These are phyloP conservation scores for Wakefieldia striispora DNA, from an alignment of 768 basidiomycete species.

Conservation along the genomic window DNA sequence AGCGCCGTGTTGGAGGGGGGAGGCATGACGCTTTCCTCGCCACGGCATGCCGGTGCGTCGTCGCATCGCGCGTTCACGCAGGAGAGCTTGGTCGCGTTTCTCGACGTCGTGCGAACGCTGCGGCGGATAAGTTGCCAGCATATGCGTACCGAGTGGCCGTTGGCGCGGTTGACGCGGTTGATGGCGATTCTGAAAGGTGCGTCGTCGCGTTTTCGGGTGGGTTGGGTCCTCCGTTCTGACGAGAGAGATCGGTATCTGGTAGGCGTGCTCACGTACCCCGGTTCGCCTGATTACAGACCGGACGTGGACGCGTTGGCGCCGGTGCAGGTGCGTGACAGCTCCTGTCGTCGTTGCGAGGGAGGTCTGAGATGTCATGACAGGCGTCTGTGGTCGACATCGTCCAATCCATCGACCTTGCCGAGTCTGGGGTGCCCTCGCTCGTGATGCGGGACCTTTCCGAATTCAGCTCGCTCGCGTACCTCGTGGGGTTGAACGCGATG, in stretches of 20 bases:
- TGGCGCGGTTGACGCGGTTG: conserved; percentile 62
- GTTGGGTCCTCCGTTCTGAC: background rate
- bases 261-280: conserved; percentile 78
- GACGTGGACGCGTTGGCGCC: conserved; percentile 83
- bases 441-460: conserved; percentile 84
- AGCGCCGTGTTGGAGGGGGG: conserved; percentile 41
- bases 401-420: conserved; percentile 60
- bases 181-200: conserved; percentile 77
- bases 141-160: conserved; percentile 55
- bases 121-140: conserved; percentile 50
- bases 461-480: conserved; percentile 83
- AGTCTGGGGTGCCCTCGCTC: conserved; percentile 62
- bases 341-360: background rate
- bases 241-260: background rate
- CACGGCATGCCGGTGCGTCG: background rate
- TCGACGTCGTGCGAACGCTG: conserved; percentile 66
- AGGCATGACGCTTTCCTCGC: conserved; percentile 13
- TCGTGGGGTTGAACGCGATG: conserved; percentile 68
- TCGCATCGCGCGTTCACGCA: conserved; percentile 41
- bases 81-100: conserved; percentile 79
- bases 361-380: conserved; percentile 41
- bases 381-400: conserved; percentile 71
- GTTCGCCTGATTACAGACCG: conserved; percentile 82
- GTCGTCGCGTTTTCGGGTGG: conserved; percentile 7
- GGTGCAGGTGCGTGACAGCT: conserved; percentile 56